Base-by-base conservation (phyloP, 768 basidiomycete species). In the Filobasidium wieringae region DNA sequence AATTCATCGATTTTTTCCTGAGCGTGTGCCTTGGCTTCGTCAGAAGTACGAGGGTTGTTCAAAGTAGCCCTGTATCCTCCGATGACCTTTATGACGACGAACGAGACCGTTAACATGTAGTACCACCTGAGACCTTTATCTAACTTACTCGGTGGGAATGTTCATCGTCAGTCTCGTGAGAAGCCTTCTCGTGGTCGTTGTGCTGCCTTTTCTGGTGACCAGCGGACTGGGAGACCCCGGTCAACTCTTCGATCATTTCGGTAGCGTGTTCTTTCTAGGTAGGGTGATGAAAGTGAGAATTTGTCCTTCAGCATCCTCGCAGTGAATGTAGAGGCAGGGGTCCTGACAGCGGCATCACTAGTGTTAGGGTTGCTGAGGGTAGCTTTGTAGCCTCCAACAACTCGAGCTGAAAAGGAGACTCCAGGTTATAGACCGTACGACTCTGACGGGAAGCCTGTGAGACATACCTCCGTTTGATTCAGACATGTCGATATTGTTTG, bases 361-460 rank as follows among this genome's bases (percentile, higher is more conserved):
- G 66, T 64, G 45, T 64, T 61, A 30, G 70, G 72, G 60, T 73
- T 71, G 32, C 63, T 57, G 33, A 73, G 59, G 8, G 70, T 67
- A 34, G 71, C 69, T 58, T 71, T 71, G 67, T 71, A 66, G 4
- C 70, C 70, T n/a, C 70, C 68, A 36, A 71, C 55, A 45, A 83
- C 80, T 47, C 43, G 2, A 27, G 2, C 43, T 47, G 43, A n/a
- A n/a, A n/a, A n/a, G n/a, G n/a, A n/a, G n/a, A n/a, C n/a, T n/a
- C n/a, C n/a, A n/a, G n/a, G n/a, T n/a, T n/a, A n/a, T n/a, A n/a
- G n/a, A n/a, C n/a, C n/a, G n/a, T n/a, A n/a, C n/a, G n/a, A n/a
- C n/a, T n/a, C n/a, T n/a, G n/a, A n/a, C n/a, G n/a, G n/a, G n/a
- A n/a, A n/a, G n/a, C n/a, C n/a, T n/a, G n/a, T n/a, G n/a, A n/a